Evolutionary conservation across 2,329 filamentous ascomycete genomes (phyloP).

Genomic region (Aspergillus sp.): DNA sequence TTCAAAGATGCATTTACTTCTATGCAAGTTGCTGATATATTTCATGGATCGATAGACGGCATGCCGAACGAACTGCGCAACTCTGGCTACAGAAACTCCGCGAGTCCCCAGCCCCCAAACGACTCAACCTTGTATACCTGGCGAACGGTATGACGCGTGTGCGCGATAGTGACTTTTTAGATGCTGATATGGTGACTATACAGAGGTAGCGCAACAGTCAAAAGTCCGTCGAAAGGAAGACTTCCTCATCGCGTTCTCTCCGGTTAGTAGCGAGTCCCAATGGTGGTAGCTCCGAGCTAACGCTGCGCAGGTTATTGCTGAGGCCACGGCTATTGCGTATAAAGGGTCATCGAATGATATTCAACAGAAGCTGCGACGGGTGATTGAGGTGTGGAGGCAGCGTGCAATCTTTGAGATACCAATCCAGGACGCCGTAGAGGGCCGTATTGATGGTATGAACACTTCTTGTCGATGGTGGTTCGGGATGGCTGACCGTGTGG

Average conservation of each 20-base stretch:
- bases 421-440: conserved; percentile 73
- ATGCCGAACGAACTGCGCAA: conserved; percentile 84
- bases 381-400: conserved; percentile 90
- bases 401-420: conserved; percentile 72
- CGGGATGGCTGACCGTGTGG: conserved; percentile 2
- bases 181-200: conserved; percentile 15
- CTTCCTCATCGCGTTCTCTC: conserved; percentile 84
- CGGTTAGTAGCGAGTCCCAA: conserved; percentile 38
- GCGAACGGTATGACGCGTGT: conserved; percentile 64
- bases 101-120: conserved; percentile 76
- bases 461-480: neutral
- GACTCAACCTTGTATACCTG: conserved; percentile 85
- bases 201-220: conserved; percentile 93
- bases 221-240: conserved; percentile 88
- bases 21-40: conserved; percentile 9
- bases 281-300: conserved; percentile 9
- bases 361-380: conserved; percentile 76
- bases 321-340: conserved; percentile 84
- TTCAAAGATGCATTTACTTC: conserved; percentile 8
- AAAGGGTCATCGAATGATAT: conserved; percentile 79
- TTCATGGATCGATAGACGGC: conserved; percentile 52
- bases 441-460: conserved; percentile 64
- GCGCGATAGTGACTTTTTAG: neutral
- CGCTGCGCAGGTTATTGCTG: conserved; percentile 59
- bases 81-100: conserved; percentile 87